Evolutionary conservation across 768 basidiomycete species (phyloP).

Genomic region (Steccherinum ochraceum): DNA sequence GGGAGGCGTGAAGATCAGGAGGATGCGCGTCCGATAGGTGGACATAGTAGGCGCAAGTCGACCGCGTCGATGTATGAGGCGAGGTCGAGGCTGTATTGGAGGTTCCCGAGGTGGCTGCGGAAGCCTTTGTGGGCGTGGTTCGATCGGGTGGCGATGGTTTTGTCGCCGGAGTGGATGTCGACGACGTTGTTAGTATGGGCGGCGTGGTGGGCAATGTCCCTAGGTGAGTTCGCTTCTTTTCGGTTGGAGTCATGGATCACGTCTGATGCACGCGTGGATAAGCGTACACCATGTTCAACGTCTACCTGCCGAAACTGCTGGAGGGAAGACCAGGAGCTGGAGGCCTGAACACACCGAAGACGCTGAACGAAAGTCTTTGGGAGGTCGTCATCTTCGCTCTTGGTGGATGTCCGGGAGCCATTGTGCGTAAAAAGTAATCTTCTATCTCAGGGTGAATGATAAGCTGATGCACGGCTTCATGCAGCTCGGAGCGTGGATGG

Average conservation of each 20-base stretch:
- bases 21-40: constrained; percentile 3
- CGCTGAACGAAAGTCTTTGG: constrained; percentile 62
- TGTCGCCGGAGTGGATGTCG: constrained; percentile 67
- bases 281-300: constrained; percentile 93
- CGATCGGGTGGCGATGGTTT: constrained; percentile 60
- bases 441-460: too few species aligned
- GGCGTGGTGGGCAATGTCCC: constrained; percentile 68
- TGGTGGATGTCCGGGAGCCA: constrained; percentile 78
- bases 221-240: constrained; percentile 43
- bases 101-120: constrained; percentile 48
- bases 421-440: constrained; percentile 41
- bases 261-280: constrained; percentile 1
- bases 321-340: constrained; percentile 43
- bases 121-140: constrained; percentile 64
- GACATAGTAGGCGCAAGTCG: constrained; percentile 12
- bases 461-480: background rate
- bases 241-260: background rate
- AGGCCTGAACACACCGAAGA: constrained; percentile 29
- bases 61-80: constrained; percentile 34
- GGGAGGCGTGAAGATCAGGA: background rate
- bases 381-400: constrained; percentile 84
- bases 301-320: constrained; percentile 80
- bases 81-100: constrained; percentile 34
- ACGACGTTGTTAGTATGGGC: constrained; percentile 79
- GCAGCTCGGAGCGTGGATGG: constrained; percentile 81